Evolutionary conservation across 1,139 yeast genomes (phyloP), one percentile per base, ranked within the genome.

Genomic region (Yamadazyma epiphylla): DNA sequence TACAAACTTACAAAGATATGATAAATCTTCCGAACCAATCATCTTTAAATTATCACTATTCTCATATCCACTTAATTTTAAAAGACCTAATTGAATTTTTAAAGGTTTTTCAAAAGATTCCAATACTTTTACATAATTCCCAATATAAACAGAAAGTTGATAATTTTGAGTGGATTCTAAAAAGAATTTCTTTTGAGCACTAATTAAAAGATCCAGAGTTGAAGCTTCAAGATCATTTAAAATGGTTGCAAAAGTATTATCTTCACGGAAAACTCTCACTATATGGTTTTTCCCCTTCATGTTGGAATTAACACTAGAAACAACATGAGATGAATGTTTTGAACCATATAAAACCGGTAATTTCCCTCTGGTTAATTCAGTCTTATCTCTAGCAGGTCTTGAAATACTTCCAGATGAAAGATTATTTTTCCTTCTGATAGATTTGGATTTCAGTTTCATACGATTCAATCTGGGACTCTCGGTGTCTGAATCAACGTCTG

Each of bases 21-120:
- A 81, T 38, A 91, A 61, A 55, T 91, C 98, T 36, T 86, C 94
- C 36, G 95, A 70, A 19, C 96, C 96, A 33, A 88, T 71, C 31
- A 80, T 84, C 36, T 79, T 79, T 30, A 89, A 61, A 29, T 80
- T 77, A 51, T 89, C 97, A 12, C 74, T 66, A 30, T 78, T 84
- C 3, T 76, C 73, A 51, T 85, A 91, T 2, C 98, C 99, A 52
- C 88, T 81, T 25, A 84, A 61, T 41, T 80, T 64, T 14, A 94
- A 59, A 29, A 88, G 55, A 27, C 84, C 82, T 49, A 80, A 75
- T 53, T 89, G 95, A 33, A 86, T 77, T 39, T 77, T 70, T 24
- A 89, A 67, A 0, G 97, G 98, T 37, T 73, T 75, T 36, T 89
- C 95, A 40, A 77, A 75, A 1, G 80, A 67, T 28, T 81, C 78